Percentiles rank a stretch among this genome's conserved stretches.
phyloP scores from a whole-genome alignment of 345 rosid genomes.

The Orychophragmus violaceus region DNA sequence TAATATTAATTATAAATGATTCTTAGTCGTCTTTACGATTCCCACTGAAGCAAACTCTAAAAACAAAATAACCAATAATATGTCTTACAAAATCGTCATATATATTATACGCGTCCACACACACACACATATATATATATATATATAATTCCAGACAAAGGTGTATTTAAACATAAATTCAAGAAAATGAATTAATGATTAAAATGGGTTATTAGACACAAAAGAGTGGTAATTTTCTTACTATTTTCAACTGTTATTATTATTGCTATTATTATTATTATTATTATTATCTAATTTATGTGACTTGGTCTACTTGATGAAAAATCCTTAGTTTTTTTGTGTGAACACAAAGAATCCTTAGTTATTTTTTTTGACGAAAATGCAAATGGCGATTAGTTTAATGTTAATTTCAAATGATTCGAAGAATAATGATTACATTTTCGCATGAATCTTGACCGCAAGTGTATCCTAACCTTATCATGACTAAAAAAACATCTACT shows the following conservation, averaged over 20 bases:
- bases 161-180: not conserved
- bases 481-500: not conserved
- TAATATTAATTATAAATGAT: not conserved
- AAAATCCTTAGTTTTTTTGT: no score
- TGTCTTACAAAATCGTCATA: not conserved
- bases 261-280: not conserved
- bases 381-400: not conserved
- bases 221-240: not conserved
- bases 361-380: not conserved
- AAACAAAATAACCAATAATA: not conserved
- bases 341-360: no score
- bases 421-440: slow-evolving; percentile 10
- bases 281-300: not conserved
- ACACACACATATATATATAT: not conserved
- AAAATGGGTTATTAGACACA: not conserved
- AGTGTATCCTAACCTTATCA: slow-evolving; percentile 16
- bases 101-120: no score
- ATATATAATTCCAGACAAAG: not conserved
- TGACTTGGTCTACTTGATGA: not conserved
- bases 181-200: not conserved
- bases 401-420: slow-evolving; percentile 2
- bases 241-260: not conserved
- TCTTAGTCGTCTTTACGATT: not conserved
- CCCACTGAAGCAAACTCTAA: not conserved
- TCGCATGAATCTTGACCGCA: slow-evolving; percentile 24